phyloP scores from a whole-genome alignment of 208 protist genomes.

The Crithidia fasciculata region DNA sequence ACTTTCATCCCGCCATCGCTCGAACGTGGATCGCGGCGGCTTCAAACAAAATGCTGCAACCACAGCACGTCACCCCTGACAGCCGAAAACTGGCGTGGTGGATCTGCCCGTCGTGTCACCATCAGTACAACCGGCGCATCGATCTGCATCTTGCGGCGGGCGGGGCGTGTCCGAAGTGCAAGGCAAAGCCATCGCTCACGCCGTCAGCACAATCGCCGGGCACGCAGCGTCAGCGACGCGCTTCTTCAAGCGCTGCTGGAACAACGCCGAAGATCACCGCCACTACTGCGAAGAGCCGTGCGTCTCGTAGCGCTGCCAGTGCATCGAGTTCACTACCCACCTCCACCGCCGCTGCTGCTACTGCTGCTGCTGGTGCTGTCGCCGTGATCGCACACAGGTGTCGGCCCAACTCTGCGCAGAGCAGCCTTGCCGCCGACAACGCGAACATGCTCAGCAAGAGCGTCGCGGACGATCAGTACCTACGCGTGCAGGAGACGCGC shows the following conservation, averaged over 20 bases:
- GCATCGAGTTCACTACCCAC: not conserved
- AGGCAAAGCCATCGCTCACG: constrained; percentile 33
- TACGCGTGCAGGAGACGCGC: constrained; percentile 61
- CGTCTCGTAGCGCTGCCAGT: too few relatives aligned
- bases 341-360: not conserved
- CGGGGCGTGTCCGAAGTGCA: constrained; percentile 75
- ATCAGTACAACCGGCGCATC: constrained; percentile 74
- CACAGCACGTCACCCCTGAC: constrained; percentile 70
- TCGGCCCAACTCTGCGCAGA: constrained; percentile 52
- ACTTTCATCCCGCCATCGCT: constrained; percentile 73
- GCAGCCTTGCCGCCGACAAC: constrained; percentile 47
- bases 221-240: too few relatives aligned
- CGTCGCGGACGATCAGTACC: constrained; percentile 74
- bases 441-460: constrained; percentile 74
- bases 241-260: too few relatives aligned
- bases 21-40: constrained; percentile 69
- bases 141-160: constrained; percentile 76
- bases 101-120: constrained; percentile 63
- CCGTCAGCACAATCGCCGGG: not conserved
- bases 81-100: constrained; percentile 84
- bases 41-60: constrained; percentile 85
- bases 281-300: too few relatives aligned
- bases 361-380: not conserved
- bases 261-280: too few relatives aligned
- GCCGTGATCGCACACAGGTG: constrained; percentile 51